These are phyloP conservation scores for Puccinellia tenuiflora DNA, from an alignment of 176 grass and related monocot species.

Conservation along the genomic window DNA sequence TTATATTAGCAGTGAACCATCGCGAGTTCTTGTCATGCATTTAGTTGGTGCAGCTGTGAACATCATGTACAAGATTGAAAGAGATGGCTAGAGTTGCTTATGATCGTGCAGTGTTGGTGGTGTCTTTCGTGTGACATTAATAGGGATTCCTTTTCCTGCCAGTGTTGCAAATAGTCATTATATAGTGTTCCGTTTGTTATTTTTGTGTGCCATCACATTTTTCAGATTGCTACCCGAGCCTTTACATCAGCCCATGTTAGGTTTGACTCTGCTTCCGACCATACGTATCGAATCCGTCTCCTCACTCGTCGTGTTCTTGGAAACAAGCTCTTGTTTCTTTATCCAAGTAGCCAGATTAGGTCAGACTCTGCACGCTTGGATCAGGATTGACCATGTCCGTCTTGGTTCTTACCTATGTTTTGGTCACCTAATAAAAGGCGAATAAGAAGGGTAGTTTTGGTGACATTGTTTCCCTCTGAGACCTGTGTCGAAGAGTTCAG, in stretches of 20 bases:
- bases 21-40: slow-evolving; percentile 17
- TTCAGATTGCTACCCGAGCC: not conserved
- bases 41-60: slow-evolving; percentile 26
- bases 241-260: not conserved
- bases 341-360: slow-evolving; percentile 14
- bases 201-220: not conserved
- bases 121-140: not conserved
- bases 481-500: not conserved
- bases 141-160: not conserved
- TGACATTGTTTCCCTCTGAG: not conserved
- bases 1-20: slow-evolving; percentile 23
- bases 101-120: not conserved
- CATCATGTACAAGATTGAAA: not conserved
- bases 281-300: not conserved
- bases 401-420: not conserved
- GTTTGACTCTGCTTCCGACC: slow-evolving; percentile 25
- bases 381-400: slow-evolving; percentile 9
- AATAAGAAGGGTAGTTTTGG: not conserved
- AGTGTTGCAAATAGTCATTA: not conserved
- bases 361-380: slow-evolving; percentile 19
- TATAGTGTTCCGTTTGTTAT: not conserved
- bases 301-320: not conserved
- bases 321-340: not conserved
- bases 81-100: not conserved
- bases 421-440: slow-evolving; percentile 24